A percentile compares a stretch with the other conserved stretches of the same genome.
phyloP scores from a whole-genome alignment of 129 eudicot species.

The Gnaphalium uliginosum region DNA sequence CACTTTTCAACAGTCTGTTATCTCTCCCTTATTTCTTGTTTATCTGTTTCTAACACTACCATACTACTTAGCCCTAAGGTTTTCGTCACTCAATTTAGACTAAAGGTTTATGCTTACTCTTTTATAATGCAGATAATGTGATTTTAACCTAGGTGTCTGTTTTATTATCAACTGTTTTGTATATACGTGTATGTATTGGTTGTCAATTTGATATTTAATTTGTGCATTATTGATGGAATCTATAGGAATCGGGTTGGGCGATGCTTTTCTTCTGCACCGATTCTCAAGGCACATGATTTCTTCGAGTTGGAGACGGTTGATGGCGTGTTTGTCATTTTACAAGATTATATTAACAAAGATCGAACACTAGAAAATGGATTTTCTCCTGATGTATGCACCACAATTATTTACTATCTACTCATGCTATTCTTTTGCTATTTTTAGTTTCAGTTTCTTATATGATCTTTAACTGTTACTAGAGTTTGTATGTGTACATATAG shows the following conservation, averaged over 20 bases:
- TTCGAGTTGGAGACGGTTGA: conserved; percentile 64
- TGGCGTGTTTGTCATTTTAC: conserved; percentile 47
- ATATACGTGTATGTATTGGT: background rate
- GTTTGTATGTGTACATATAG: no score
- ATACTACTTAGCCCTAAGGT: background rate
- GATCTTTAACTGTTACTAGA: background rate
- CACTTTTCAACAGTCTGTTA: conserved; percentile 24
- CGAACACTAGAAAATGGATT: conserved; percentile 61
- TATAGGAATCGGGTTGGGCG: conserved; percentile 44
- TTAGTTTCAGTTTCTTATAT: background rate
- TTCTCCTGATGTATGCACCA: conserved; percentile 51
- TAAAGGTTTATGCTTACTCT: background rate
- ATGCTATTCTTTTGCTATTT: background rate
- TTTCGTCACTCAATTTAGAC: background rate
- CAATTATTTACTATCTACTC: background rate
- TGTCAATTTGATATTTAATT: background rate
- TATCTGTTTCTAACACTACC: background rate
- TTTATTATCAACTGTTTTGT: conserved; percentile 2
- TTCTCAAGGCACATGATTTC: conserved; percentile 43
- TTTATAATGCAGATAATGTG: background rate
- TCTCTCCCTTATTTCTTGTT: background rate
- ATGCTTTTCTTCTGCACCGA: conserved; percentile 62
- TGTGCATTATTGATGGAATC: conserved; percentile 2
- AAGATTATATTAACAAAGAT: conserved; percentile 54
- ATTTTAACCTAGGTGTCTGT: conserved; percentile 2